Evolutionary conservation across 495 filamentous ascomycete species (phyloP).

Genomic region (Daldinia grandis): DNA sequence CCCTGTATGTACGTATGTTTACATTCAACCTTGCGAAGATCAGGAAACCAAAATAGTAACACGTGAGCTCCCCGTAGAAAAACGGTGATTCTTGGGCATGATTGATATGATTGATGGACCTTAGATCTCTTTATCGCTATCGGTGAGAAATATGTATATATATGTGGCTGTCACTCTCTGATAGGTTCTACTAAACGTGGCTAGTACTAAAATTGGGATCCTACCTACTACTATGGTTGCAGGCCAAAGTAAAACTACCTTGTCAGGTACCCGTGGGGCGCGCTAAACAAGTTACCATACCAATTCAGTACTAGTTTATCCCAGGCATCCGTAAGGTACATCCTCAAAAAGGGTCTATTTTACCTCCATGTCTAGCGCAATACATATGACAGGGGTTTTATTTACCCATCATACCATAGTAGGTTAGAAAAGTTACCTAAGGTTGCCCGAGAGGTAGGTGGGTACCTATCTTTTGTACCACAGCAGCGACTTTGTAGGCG

Average conservation of each 20-base stretch:
- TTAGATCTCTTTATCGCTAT: not conserved
- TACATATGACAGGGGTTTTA: no score
- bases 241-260: no score
- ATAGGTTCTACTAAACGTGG: conserved; percentile 9
- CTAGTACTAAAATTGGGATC: conserved; percentile 7
- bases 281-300: no score
- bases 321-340: no score
- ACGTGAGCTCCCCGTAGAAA: not conserved
- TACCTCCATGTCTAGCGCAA: no score
- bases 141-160: not conserved
- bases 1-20: not conserved
- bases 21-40: not conserved
- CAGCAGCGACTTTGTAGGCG: conserved; percentile 1
- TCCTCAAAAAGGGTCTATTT: no score
- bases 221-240: no score
- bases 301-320: no score
- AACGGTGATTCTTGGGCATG: not conserved
- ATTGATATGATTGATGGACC: not conserved
- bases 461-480: not conserved
- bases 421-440: not conserved
- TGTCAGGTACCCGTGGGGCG: no score
- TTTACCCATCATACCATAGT: no score
- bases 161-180: conserved; percentile 19
- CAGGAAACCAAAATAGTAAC: not conserved
- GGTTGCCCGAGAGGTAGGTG: not conserved